Base-by-base conservation (phyloP, 2,329 filamentous ascomycete species). In the Colletotrichum abscissum region DNA sequence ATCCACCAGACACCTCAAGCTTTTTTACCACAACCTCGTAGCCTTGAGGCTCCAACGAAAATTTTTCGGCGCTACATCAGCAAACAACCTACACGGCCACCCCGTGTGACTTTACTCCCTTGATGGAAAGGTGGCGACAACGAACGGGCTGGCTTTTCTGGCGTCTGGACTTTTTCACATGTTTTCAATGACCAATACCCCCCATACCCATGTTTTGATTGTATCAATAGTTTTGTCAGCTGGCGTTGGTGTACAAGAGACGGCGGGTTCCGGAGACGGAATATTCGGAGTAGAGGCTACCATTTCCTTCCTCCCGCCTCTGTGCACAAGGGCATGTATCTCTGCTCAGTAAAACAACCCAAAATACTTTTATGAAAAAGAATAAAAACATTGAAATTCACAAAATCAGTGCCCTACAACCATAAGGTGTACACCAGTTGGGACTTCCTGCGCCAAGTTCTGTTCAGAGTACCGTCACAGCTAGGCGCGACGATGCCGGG, bases 11-110 rank as follows among this genome's bases (percentile, higher is more conserved):
- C 19, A 7, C 9, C 49, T 54, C 49, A 22, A n/a, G 12, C 60
- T 35, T 49, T 49, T 49, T 16, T 12, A 26, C 49, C n/a, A 19
- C 30, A 52, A 24, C n/a, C 46, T 12, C 42, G 46, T 54, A 46
- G 28, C 30, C 24, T n/a, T 33, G 64, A 68, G 69, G 69, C 64
- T 63, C 64, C 16, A n/a, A 64, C 70, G 66, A 70, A 64, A 73
- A 64, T 4, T 65, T 55, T 46, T 55, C 66, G 66, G 66, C 54
- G 33, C 30, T 22, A 56, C 16, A 12, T 65, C 55, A 62, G 58
- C 24, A 35, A 30, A 9, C 19, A 6, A 22, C 8, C 16, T 26
- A 42, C 54, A 24, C 19, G 30, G 52, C 58, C 12, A 24, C 24
- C 9, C 54, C 28, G 60, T 28, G n/a, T 28, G 52, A 55, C 56